Evolutionary conservation across 805 yeast species (phyloP), one percentile per base, ranked within the genome.

Genomic region (Candida boleticola): DNA sequence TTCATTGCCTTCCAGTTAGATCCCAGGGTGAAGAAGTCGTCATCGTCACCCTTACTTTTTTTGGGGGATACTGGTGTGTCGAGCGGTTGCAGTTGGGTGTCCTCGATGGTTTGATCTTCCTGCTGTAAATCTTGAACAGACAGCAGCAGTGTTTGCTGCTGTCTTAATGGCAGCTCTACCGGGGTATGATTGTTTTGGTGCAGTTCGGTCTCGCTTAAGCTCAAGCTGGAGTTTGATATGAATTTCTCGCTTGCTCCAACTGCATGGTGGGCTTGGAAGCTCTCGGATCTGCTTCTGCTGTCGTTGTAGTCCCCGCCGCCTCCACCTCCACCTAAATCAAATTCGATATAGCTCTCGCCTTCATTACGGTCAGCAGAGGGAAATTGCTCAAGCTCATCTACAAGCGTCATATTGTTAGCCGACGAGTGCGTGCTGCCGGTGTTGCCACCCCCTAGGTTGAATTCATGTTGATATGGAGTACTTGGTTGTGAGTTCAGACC

Each of bases 1-100:
- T 85, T 84, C 88, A 93, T 89, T 14, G 85, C 80, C 55, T 85
- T 82, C 99, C 99, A 93, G 22, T 74, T 83, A 5, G 64, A 37
- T 11, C 71, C 76, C 27, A 73, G 64, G 17, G 62, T 66, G 37
- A 47, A 47, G 44, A 69, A 68, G 48, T 67, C 68, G 41, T 65
- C 69, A 30, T 64, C 69, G 3, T 52, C 59, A 10, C 43, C 39
- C 19, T 16, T 20, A 22, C 18, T 16, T 13, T 17, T n/a, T 6
- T n/a, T 36, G 36, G 44, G 37, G 40, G 39, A 19, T 44, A 36
- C 27, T 7, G 10, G 7, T 11, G 7, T 23, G 27, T 23, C 27
- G 11, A 23, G 27, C 11, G 7, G 10, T 23, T 7, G 27, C 27
- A 23, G 27, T 7, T 7, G 11, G 27, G 7, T 7, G 10, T 7